Percentiles rank a stretch among this genome's conserved stretches.
Conservation (phyloP, 768 basidiomycete genomes). For the Suillus subaureus region DNA sequence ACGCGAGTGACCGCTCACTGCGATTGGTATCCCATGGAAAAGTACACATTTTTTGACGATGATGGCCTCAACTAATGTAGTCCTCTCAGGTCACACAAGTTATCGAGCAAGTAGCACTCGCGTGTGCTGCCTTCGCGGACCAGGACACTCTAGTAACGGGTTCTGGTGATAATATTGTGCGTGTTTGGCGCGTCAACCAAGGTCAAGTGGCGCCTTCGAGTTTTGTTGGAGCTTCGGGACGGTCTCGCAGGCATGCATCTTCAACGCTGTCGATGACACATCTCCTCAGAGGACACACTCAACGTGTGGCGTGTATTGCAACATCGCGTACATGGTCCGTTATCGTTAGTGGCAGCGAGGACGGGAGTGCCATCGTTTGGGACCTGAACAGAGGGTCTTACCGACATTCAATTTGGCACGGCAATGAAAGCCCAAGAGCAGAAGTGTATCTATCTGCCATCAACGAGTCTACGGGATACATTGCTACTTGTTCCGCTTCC, state of each 20-base stretch:
- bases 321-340: slow-evolving; percentile 84
- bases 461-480: slow-evolving; percentile 88
- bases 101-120: slow-evolving; percentile 71
- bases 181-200: slow-evolving; percentile 72
- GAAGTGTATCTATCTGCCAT: slow-evolving; percentile 72
- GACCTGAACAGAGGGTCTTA: slow-evolving; percentile 86
- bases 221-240: slow-evolving; percentile 22
- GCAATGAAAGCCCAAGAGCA: slow-evolving; percentile 30
- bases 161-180: slow-evolving; percentile 77
- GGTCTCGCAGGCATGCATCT: slow-evolving; percentile 24
- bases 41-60: slow-evolving; percentile 35
- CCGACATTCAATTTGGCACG: slow-evolving; percentile 79
- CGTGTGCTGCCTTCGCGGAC: slow-evolving; percentile 80
- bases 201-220: slow-evolving; percentile 25
- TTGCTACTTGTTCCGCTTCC: slow-evolving; percentile 77
- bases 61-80: slow-evolving; percentile 8
- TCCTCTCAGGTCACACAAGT: slow-evolving; percentile 65
- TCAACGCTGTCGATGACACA: slow-evolving; percentile 54
- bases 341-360: slow-evolving; percentile 80
- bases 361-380: slow-evolving; percentile 88
- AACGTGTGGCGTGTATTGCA: slow-evolving; percentile 64
- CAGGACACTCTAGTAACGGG: slow-evolving; percentile 75
- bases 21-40: slow-evolving; percentile 64
- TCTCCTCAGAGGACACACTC: slow-evolving; percentile 80
- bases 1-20: slow-evolving; percentile 48